These are phyloP conservation scores for Spathaspora sp. DNA, from an alignment of 1,139 yeast species.

Conservation along the genomic window DNA sequence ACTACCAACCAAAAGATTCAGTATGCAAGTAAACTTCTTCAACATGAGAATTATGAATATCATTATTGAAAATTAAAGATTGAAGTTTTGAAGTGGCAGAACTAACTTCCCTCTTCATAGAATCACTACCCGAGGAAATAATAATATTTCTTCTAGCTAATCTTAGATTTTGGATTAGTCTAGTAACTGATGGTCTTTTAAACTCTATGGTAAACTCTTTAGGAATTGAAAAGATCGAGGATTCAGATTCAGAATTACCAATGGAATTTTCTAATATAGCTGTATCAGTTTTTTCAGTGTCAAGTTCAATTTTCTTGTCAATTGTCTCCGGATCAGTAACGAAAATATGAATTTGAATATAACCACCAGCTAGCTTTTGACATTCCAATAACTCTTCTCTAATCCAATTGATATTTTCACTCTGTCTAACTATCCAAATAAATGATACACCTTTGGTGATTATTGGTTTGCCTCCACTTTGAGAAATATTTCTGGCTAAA, in stretches of 20 bases:
- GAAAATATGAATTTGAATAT: conserved; percentile 28
- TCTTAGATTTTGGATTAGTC: conserved; percentile 19
- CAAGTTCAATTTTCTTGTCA: conserved; percentile 2
- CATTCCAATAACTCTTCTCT: conserved; percentile 36
- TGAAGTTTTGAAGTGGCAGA: conserved; percentile 42
- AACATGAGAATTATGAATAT: conserved; percentile 23
- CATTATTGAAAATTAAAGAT: conserved; percentile 31
- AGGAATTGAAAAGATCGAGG: background rate
- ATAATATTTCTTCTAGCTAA: conserved; percentile 44
- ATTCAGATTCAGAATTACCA: conserved; percentile 3
- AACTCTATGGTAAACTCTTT: conserved; percentile 19
- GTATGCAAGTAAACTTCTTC: conserved; percentile 59
- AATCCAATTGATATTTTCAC: conserved; percentile 47
- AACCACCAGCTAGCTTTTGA: conserved; percentile 22
- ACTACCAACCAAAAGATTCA: conserved; percentile 60
- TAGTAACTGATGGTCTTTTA: conserved; percentile 35
- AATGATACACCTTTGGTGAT: conserved; percentile 36
- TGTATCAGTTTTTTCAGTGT: background rate
- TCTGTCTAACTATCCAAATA: conserved; percentile 48
- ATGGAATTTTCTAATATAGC: conserved; percentile 2
- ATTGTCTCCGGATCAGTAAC: conserved; percentile 15
- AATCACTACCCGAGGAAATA: conserved; percentile 52
- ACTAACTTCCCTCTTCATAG: conserved; percentile 45
- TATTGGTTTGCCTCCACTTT: conserved; percentile 12
- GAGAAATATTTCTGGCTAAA: conserved; percentile 18